Evolutionary conservation across 2,329 filamentous ascomycete species (phyloP).

Genomic region (Knufia petricola): DNA sequence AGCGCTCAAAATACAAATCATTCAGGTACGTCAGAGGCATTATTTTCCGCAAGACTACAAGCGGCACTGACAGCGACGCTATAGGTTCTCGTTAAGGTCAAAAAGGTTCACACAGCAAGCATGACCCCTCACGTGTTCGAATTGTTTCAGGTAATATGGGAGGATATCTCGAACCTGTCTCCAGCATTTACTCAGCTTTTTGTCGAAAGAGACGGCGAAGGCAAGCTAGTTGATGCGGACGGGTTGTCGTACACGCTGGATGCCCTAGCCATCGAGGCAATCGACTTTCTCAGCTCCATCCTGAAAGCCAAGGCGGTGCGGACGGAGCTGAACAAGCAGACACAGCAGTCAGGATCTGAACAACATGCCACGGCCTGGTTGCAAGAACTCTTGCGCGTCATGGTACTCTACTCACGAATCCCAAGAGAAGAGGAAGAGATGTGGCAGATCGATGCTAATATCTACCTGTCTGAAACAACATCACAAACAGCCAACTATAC

Average conservation of each 20-base stretch:
- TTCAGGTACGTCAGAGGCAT: slow-evolving; percentile 48
- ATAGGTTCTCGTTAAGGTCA: slow-evolving; percentile 78
- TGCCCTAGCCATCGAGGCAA: slow-evolving; percentile 82
- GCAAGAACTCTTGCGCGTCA: slow-evolving; percentile 74
- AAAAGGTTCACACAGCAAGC: slow-evolving; percentile 69
- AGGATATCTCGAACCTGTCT: slow-evolving; percentile 68
- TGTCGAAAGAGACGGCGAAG: slow-evolving; percentile 75
- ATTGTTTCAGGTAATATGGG: slow-evolving; percentile 82
- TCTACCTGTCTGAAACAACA: slow-evolving; percentile 91
- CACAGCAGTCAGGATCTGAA: slow-evolving; percentile 50
- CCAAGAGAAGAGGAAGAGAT: slow-evolving; percentile 85
- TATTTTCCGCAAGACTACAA: background rate
- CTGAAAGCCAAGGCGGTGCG: slow-evolving; percentile 80
- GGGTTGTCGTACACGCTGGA: slow-evolving; percentile 90
- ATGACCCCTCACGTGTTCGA: slow-evolving; percentile 71
- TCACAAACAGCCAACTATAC: slow-evolving; percentile 95
- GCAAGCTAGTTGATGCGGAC: slow-evolving; percentile 69
- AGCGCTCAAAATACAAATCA: slow-evolving; percentile 83
- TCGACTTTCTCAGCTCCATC: slow-evolving; percentile 89
- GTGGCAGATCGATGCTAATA: slow-evolving; percentile 93
- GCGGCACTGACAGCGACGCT: slow-evolving; percentile 16
- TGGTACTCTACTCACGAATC: slow-evolving; percentile 79
- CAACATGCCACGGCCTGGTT: slow-evolving; percentile 67
- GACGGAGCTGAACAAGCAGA: slow-evolving; percentile 73
- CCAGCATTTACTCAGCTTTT: slow-evolving; percentile 71